Base-by-base conservation (phyloP, 768 basidiomycete genomes). In the Pleurotus sapidus region DNA sequence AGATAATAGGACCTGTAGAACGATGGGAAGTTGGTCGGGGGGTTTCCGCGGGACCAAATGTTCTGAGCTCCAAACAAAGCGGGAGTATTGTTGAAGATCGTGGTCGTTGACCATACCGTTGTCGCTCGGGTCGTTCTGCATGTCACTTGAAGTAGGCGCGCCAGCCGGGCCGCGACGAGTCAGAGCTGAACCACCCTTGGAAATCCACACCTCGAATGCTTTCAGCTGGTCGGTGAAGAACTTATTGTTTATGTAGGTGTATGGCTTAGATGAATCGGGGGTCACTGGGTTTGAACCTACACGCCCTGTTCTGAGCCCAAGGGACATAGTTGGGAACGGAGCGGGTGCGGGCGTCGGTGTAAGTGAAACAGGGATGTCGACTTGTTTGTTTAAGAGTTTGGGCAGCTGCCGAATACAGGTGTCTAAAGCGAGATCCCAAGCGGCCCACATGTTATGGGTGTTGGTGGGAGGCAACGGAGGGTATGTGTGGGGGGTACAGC, bases 151-250 rank as follows among this genome's bases (percentile, higher is more conserved):
- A 11, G 77, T 72, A 1, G 90, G 89, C 15, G 91, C 75, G 4
- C 91, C 89, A 64, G 89, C 67, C 0, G 89, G 90, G 0, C 91
- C 92, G 24, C 82, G 82, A 60, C 82, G 86, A 1, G 90, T 91
- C 51, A 93, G 73, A 0, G 91, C 91, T 2, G 91, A 91, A 1
- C 91, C 93, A 15, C 95, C 94, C 46, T 95, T 85, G 4, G 93
- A 93, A 61, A 99, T 93, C 97, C 96, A 99, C 24, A 98, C 93
- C 67, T 98, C 93, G 65, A 99, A 98, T 1, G 96, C 97, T 0
- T 93, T 95, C 23, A 99, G 81, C 66, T 98, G 95, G 65, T 98
- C 95, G 1, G 92, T 83, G 73, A 98, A 99, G 74, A 99, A 99
- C 53, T 86, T 83, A 67, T 89, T 97, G 6, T 93, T 89, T 40